Conservation (phyloP, 441 rosid genomes). For the Dalechampia spathulata region DNA sequence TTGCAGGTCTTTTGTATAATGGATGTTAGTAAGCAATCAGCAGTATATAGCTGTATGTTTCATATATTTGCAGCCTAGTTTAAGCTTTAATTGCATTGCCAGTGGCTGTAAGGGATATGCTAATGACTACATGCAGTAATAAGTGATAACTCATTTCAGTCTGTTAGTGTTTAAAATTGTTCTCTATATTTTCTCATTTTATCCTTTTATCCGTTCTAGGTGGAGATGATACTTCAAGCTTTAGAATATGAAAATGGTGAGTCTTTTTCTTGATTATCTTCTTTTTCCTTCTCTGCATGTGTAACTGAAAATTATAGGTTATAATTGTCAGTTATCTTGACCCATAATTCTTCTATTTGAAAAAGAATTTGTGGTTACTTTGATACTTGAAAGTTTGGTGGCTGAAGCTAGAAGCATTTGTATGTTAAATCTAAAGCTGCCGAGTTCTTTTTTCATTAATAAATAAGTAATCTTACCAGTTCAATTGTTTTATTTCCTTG, state of each 20-base stretch:
- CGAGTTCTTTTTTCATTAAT: neutral
- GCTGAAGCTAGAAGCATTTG: too few relatives aligned
- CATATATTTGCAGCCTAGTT: neutral
- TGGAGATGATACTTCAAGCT: slow-evolving; percentile 86
- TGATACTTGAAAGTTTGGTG: neutral
- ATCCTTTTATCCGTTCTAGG: slow-evolving; percentile 26
- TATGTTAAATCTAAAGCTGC: neutral
- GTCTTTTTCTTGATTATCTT: slow-evolving; percentile 5
- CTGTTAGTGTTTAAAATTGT: neutral
- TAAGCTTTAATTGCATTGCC: neutral
- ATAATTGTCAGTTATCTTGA: too few relatives aligned
- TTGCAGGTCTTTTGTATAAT: neutral
- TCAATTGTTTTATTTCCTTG: neutral
- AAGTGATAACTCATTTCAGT: neutral
- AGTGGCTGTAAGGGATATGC: neutral
- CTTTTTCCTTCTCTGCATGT: neutral
- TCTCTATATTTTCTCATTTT: neutral
- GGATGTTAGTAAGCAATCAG: neutral
- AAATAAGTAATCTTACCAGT: neutral
- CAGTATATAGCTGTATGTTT: neutral
- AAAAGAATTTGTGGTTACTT: neutral
- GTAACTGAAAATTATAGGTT: neutral
- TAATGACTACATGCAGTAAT: neutral
- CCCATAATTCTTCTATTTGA: too few relatives aligned
- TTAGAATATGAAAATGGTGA: slow-evolving; percentile 69